A percentile compares a stretch with the other conserved stretches of the same genome.
Conservation (phyloP, 2,329 filamentous ascomycete species). For the Colletotrichum neosansevieriae region DNA sequence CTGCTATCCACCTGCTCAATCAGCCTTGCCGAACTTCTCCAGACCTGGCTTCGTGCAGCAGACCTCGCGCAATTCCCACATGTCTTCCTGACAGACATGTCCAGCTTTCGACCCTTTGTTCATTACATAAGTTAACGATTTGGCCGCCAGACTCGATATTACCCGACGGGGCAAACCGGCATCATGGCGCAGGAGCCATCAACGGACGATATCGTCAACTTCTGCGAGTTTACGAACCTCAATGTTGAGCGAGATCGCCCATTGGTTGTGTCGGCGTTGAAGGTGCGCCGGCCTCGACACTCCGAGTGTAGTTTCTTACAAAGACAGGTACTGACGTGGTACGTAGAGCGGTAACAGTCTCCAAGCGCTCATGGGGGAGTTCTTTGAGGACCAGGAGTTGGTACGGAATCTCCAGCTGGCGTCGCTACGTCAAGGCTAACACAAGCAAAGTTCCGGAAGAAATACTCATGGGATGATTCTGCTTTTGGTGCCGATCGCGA, state of each 20-base stretch:
- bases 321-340: conserved; percentile 2
- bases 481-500: conserved; percentile 66
- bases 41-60: conserved; percentile 28
- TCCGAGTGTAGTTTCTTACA: too few species aligned
- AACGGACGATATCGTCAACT: conserved; percentile 52
- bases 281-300: conserved; percentile 45
- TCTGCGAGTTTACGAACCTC: conserved; percentile 58
- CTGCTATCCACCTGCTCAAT: too few species aligned
- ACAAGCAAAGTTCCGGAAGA: conserved; percentile 55
- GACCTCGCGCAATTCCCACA: background rate
- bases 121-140: conserved; percentile 3
- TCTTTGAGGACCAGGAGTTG: conserved; percentile 59
- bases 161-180: conserved; percentile 32
- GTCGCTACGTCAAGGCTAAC: conserved; percentile 18
- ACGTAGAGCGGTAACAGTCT: conserved; percentile 59
- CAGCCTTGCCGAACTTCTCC: background rate
- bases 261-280: conserved; percentile 57
- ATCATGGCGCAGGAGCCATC: conserved; percentile 50
- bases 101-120: background rate
- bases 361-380: conserved; percentile 64
- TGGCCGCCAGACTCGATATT: conserved; percentile 7
- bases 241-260: conserved; percentile 51
- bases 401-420: conserved; percentile 24
- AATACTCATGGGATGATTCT: conserved; percentile 69
- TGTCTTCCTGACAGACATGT: conserved; percentile 18